phyloP scores from a whole-genome alignment of 345 rosid species.

The Adansonia digitata region DNA sequence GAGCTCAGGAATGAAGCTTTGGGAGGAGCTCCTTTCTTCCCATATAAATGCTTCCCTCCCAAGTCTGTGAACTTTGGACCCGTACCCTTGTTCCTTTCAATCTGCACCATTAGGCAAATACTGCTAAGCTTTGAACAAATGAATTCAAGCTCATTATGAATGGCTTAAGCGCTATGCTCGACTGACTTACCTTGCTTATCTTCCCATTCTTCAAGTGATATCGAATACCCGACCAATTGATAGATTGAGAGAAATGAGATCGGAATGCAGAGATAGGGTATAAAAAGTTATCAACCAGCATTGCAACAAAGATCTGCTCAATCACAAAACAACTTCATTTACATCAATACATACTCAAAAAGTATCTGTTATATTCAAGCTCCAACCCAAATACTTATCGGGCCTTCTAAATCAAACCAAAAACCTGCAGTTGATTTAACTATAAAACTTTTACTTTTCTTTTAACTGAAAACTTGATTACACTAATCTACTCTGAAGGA shows the following conservation, averaged over 20 bases:
- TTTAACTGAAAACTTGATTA: neutral
- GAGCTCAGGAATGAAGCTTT: conserved; percentile 60
- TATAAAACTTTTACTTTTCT: neutral
- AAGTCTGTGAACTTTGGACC: conserved; percentile 82
- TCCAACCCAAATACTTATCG: neutral
- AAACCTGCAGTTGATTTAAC: neutral
- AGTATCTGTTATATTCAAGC: neutral
- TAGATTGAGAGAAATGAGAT: conserved; percentile 93
- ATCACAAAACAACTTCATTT: conserved; percentile 10
- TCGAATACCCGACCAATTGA: conserved; percentile 94
- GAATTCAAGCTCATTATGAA: neutral
- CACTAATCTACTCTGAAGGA: neutral
- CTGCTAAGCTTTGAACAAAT: neutral
- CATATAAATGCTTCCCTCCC: conserved; percentile 83
- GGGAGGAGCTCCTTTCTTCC: conserved; percentile 73
- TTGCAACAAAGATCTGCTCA: conserved; percentile 72
- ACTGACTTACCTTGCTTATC: conserved; percentile 60
- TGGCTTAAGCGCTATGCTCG: neutral
- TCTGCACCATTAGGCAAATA: conserved; percentile 40
- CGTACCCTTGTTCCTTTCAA: conserved; percentile 76
- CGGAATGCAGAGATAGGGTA: conserved; percentile 87
- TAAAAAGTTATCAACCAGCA: conserved; percentile 90
- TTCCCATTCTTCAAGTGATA: conserved; percentile 89
- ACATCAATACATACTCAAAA: neutral
- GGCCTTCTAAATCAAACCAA: neutral